Evolutionary conservation across 164 flowering plant genomes (phyloP).

Genomic region (Taxillus chinensis): DNA sequence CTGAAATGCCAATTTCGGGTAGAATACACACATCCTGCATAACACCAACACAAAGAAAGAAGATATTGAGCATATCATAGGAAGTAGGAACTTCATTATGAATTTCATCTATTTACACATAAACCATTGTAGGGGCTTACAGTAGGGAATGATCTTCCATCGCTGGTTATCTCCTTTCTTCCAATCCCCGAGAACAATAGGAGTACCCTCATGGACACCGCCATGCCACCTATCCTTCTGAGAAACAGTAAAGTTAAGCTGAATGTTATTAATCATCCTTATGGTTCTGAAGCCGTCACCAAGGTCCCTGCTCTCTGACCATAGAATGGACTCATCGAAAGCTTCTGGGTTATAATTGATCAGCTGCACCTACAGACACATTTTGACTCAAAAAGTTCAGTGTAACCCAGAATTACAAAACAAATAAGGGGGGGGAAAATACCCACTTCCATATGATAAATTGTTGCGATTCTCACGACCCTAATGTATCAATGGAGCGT

Average conservation of each 20-base stretch:
- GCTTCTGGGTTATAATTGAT: constrained; percentile 36
- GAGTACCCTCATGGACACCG: constrained; percentile 63
- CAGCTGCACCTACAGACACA: constrained; percentile 46
- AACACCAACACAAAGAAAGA: too few relatives aligned
- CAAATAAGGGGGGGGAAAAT: background rate
- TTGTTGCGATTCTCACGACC: too few relatives aligned
- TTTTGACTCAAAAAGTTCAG: background rate
- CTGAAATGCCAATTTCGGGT: too few relatives aligned
- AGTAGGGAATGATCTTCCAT: constrained; percentile 57
- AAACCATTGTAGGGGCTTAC: constrained; percentile 28
- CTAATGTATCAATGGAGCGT: too few relatives aligned
- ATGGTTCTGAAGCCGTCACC: constrained; percentile 52
- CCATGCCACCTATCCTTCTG: constrained; percentile 59
- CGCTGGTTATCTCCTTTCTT: constrained; percentile 67
- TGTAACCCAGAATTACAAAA: background rate
- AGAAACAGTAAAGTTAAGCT: constrained; percentile 58
- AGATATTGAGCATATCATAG: too few relatives aligned
- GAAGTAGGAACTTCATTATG: too few relatives aligned
- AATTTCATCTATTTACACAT: background rate
- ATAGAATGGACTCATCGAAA: constrained; percentile 53
- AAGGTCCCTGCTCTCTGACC: constrained; percentile 56
- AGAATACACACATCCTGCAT: too few relatives aligned
- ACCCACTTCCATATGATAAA: background rate
- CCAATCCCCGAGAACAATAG: constrained; percentile 57
- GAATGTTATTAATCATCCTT: constrained; percentile 63